A percentile compares a stretch with the other conserved stretches of the same genome.
These are phyloP conservation scores for Boletus sp. DNA, from an alignment of 1,284 basidiomycete genomes.

Conservation along the genomic window DNA sequence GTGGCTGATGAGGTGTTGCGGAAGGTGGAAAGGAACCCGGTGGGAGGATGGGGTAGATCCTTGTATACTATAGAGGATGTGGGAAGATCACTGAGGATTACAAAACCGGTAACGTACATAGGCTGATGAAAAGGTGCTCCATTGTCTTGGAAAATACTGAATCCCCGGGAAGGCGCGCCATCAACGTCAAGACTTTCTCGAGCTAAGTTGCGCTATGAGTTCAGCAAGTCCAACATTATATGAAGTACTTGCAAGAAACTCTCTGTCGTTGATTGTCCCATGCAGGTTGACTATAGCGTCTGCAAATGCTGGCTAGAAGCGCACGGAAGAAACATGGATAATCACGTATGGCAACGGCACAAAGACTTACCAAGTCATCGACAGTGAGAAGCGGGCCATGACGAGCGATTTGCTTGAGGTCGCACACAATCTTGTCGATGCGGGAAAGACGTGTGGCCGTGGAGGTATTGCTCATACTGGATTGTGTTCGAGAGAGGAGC, in stretches of 20 bases:
- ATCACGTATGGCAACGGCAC: not conserved
- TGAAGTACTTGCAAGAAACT: constrained; percentile 43
- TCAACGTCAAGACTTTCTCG: constrained; percentile 50
- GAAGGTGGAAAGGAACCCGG: constrained; percentile 41
- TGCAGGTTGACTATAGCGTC: constrained; percentile 47
- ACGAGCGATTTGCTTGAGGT: constrained; percentile 23
- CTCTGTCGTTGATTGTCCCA: constrained; percentile 54
- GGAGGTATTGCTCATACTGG: not conserved
- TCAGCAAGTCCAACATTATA: not conserved
- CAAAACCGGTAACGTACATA: constrained; percentile 39
- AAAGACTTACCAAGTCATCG: constrained; percentile 21
- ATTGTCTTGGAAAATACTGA: constrained; percentile 36
- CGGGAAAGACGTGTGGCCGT: constrained; percentile 1
- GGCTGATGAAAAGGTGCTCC: constrained; percentile 45
- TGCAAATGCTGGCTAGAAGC: constrained; percentile 42
- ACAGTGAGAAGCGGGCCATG: constrained; percentile 22
- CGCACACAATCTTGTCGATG: constrained; percentile 4
- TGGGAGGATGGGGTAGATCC: constrained; percentile 67
- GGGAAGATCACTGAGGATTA: not conserved
- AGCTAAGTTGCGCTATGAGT: constrained; percentile 37
- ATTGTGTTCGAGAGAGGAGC: constrained; percentile 17
- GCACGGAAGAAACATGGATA: not conserved
- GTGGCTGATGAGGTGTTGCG: constrained; percentile 2
- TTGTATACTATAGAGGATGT: constrained; percentile 39
- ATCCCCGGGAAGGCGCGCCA: constrained; percentile 46